Conservation (phyloP, 2,329 filamentous ascomycete genomes). For the Piedraia hortae region DNA sequence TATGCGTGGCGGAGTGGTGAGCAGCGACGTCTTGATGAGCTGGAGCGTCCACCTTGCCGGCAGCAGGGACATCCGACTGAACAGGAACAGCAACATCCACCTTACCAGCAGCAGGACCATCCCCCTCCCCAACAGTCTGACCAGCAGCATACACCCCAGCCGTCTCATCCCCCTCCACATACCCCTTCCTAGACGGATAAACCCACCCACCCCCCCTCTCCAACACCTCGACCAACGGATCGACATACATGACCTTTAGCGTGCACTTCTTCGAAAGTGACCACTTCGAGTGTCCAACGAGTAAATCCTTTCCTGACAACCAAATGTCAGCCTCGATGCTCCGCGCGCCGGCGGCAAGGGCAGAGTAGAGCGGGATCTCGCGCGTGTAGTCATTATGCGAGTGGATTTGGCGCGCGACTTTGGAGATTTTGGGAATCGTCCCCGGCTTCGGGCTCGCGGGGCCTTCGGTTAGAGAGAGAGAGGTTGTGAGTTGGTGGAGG, state of each 20-base stretch:
- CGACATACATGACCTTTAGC: conserved; percentile 29
- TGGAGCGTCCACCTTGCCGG: conserved; percentile 3
- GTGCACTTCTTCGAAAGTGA: conserved; percentile 26
- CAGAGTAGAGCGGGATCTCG: conserved; percentile 17
- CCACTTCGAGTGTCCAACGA: conserved; percentile 27
- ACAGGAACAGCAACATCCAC: conserved; percentile 15
- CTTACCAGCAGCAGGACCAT: conserved; percentile 14
- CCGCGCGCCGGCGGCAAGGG: conserved; percentile 28
- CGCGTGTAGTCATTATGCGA: conserved; percentile 34
- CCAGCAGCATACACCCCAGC: conserved; percentile 5
- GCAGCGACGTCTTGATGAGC: conserved; percentile 31
- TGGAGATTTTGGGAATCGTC: no score
- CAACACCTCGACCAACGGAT: conserved; percentile 29
- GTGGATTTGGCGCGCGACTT: no score
- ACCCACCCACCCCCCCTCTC: conserved; percentile 24
- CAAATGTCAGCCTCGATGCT: conserved; percentile 34
- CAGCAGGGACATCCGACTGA: conserved; percentile 18
- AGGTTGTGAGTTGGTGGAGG: no score
- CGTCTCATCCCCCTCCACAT: conserved; percentile 21
- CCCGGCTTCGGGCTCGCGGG: no score
- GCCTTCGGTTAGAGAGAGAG: no score
- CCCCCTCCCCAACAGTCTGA: conserved; percentile 17
- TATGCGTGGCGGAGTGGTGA: conserved; percentile 27
- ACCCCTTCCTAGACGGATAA: conserved; percentile 9
- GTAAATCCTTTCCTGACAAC: conserved; percentile 27